Conservation (phyloP, 768 basidiomycete species). For the Sporobolomyces pararoseus region DNA sequence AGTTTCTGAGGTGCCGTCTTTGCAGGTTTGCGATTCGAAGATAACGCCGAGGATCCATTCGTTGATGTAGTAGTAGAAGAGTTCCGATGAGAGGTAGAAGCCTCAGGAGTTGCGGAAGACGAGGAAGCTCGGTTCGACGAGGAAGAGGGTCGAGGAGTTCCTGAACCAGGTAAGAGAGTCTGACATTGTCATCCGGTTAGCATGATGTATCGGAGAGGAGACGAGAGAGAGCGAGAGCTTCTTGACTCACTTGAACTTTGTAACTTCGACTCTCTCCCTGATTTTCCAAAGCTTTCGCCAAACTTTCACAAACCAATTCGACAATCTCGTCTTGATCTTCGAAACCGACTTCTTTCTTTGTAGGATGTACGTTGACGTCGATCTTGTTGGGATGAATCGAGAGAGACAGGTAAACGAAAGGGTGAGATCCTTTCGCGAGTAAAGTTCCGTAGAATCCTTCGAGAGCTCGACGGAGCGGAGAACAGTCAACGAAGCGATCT, state of each 20-base stretch:
- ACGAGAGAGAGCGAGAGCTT: constrained; percentile 49
- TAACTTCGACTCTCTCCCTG: constrained; percentile 52
- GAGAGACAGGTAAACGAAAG: constrained; percentile 90
- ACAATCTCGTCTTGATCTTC: constrained; percentile 83
- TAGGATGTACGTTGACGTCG: constrained; percentile 97
- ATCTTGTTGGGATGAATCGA: constrained; percentile 79
- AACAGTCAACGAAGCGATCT: constrained; percentile 91
- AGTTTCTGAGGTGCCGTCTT: constrained; percentile 60
- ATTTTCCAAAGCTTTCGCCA: constrained; percentile 62
- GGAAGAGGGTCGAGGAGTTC: not conserved
- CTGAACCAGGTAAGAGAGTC: constrained; percentile 48
- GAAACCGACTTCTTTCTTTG: constrained; percentile 82
- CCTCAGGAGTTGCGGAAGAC: not conserved
- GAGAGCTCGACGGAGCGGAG: constrained; percentile 76
- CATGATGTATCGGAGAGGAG: too few relatives aligned
- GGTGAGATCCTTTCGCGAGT: constrained; percentile 80
- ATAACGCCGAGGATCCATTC: constrained; percentile 5
- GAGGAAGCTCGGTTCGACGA: not conserved
- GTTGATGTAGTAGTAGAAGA: too few relatives aligned
- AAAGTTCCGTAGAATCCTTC: constrained; percentile 79
- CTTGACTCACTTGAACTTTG: constrained; percentile 51
- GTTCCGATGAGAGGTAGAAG: constrained; percentile 11
- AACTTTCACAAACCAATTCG: constrained; percentile 66
- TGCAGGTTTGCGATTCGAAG: constrained; percentile 2
- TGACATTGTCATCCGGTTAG: too few relatives aligned